phyloP scores from a whole-genome alignment of 1,284 basidiomycete genomes.

The Somion occarium region DNA sequence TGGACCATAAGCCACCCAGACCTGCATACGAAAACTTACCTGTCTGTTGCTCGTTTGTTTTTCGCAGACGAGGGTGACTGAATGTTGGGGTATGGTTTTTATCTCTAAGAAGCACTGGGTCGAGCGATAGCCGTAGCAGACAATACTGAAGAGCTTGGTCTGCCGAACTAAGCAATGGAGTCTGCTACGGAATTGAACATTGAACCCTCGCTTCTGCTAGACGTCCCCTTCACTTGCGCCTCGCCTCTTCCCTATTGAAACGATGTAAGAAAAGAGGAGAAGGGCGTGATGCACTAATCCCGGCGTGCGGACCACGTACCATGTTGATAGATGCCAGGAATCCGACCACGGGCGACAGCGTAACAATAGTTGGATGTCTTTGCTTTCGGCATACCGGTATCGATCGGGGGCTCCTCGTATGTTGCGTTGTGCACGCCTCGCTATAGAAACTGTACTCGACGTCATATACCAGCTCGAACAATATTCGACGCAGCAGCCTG shows the following conservation, averaged over 20 bases:
- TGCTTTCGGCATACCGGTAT: not conserved
- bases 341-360: not conserved
- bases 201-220: not conserved
- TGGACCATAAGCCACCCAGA: constrained; percentile 49
- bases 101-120: not conserved
- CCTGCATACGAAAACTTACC: not conserved
- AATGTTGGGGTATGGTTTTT: not conserved
- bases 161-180: not conserved
- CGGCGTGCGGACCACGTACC: not conserved
- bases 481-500: not conserved
- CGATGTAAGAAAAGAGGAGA: not conserved
- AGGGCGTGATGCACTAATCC: not conserved
- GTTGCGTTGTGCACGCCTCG: no score
- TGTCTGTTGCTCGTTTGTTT: not conserved
- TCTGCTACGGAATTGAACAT: not conserved
- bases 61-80: not conserved
- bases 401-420: not conserved
- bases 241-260: not conserved
- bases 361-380: not conserved
- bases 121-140: not conserved
- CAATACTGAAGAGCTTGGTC: not conserved
- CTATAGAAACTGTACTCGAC: no score
- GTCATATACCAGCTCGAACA: not conserved
- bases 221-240: not conserved
- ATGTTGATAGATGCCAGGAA: not conserved